Percentiles rank a stretch among this genome's conserved stretches.
phyloP scores from a whole-genome alignment of 805 yeast species.

The Priceomyces castillae region DNA sequence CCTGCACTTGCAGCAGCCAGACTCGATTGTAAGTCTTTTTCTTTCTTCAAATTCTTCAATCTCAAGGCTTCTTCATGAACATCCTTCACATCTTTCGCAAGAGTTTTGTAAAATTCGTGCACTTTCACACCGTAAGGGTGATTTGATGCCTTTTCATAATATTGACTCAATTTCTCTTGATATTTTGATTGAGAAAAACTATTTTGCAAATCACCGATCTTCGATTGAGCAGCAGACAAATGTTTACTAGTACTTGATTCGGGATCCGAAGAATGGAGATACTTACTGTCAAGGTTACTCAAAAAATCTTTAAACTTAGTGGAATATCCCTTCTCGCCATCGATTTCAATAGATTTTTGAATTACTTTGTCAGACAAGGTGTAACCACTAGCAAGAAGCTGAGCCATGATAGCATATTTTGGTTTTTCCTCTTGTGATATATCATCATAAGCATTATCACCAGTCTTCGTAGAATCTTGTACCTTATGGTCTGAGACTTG shows the following conservation, averaged over 20 bases:
- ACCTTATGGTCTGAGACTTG: conserved; percentile 20
- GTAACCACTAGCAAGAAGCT: conserved; percentile 72
- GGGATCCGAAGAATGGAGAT: conserved; percentile 55
- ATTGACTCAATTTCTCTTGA: conserved; percentile 37
- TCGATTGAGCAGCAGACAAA: conserved; percentile 38
- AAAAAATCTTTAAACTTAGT: conserved; percentile 56
- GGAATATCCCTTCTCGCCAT: conserved; percentile 61
- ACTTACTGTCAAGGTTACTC: conserved; percentile 54
- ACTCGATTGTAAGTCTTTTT: conserved; percentile 11
- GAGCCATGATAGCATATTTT: conserved; percentile 70
- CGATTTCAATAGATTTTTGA: conserved; percentile 59
- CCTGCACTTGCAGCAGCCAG: conserved; percentile 5
- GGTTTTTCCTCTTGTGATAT: conserved; percentile 77
- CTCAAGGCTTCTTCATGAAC: conserved; percentile 75
- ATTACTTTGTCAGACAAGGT: conserved; percentile 60
- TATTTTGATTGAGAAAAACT: conserved; percentile 31
- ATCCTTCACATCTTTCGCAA: conserved; percentile 54
- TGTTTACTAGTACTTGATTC: conserved; percentile 37
- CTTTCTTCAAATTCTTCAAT: conserved; percentile 58
- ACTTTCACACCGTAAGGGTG: conserved; percentile 56
- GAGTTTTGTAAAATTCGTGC: conserved; percentile 56
- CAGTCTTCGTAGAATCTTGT: conserved; percentile 18
- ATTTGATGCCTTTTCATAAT: conserved; percentile 46
- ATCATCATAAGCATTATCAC: conserved; percentile 42
- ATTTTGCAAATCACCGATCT: conserved; percentile 37